Conservation (phyloP, 164 flowering plant genomes). For the Vitis labrusca region DNA sequence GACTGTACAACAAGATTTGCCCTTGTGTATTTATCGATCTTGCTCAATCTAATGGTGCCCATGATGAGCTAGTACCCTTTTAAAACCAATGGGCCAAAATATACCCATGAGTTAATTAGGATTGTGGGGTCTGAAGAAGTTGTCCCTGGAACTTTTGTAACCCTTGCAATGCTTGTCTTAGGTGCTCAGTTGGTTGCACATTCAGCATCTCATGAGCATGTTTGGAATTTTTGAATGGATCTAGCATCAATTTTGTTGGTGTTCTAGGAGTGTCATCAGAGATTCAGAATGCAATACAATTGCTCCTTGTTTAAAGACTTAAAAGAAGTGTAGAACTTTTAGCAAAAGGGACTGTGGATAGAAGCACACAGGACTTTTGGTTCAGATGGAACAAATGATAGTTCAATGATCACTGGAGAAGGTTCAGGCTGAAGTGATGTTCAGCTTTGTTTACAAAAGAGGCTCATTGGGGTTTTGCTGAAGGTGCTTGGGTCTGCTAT, state of each 20-base stretch:
- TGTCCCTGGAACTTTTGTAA: conserved; percentile 68
- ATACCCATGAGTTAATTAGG: conserved; percentile 86
- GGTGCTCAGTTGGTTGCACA: conserved; percentile 95
- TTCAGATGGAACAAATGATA: conserved; percentile 35
- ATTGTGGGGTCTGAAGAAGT: conserved; percentile 82
- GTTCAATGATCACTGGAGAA: conserved; percentile 50
- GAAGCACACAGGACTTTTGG: conserved; percentile 77
- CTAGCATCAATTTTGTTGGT: conserved; percentile 85
- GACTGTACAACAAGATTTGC: conserved; percentile 86
- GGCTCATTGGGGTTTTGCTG: conserved; percentile 78
- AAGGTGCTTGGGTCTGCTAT: conserved; percentile 98
- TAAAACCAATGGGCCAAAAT: conserved; percentile 95
- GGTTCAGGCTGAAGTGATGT: conserved; percentile 43
- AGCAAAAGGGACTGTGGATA: conserved; percentile 54
- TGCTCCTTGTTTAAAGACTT: conserved; percentile 78
- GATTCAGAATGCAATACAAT: conserved; percentile 96
- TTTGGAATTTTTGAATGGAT: conserved; percentile 79
- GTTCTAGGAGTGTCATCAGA: conserved; percentile 73
- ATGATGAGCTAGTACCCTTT: conserved; percentile 88
- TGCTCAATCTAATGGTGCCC: conserved; percentile 91
- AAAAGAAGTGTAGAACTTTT: conserved; percentile 85
- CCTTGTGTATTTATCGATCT: conserved; percentile 95
- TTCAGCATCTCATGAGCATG: conserved; percentile 91
- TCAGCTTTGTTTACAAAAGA: conserved; percentile 62
- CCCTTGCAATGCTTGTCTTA: conserved; percentile 77